Percentiles rank a stretch among this genome's conserved stretches.
Conservation (phyloP, 2,329 filamentous ascomycete species). For the Diaporthe citriasiana region DNA sequence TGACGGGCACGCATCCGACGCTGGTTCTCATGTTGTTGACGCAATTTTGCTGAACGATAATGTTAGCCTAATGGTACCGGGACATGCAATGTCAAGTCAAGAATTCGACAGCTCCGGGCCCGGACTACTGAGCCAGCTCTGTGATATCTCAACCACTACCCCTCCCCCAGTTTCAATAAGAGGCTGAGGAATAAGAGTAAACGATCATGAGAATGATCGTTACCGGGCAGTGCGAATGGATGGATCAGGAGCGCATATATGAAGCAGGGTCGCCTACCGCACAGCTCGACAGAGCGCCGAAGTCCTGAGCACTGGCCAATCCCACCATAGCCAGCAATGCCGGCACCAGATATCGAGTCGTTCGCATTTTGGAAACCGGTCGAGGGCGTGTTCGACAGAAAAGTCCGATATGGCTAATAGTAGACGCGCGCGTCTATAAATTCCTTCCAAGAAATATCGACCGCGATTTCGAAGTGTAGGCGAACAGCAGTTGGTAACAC, state of each 20-base stretch:
- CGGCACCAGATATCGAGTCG: constrained; percentile 35
- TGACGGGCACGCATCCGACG: constrained; percentile 39
- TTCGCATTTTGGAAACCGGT: constrained; percentile 30
- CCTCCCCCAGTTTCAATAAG: neutral
- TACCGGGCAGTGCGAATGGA: neutral
- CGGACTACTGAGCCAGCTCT: neutral
- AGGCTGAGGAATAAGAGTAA: neutral
- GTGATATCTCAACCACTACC: neutral
- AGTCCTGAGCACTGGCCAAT: constrained; percentile 39
- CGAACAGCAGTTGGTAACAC: constrained; percentile 1
- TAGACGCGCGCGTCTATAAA: constrained; percentile 2
- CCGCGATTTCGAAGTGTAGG: constrained; percentile 4
- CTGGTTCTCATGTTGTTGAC: constrained; percentile 36
- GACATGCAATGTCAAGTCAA: neutral
- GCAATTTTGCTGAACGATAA: constrained; percentile 27
- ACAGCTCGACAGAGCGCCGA: constrained; percentile 39
- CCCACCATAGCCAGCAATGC: constrained; percentile 35
- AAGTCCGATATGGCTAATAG: neutral
- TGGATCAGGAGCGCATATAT: neutral
- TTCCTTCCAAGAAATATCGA: constrained; percentile 10
- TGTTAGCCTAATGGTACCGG: constrained; percentile 2
- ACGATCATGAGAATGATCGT: neutral
- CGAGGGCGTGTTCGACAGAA: neutral
- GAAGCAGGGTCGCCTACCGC: constrained; percentile 36
- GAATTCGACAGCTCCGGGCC: neutral